phyloP scores from a whole-genome alignment of 2,329 filamentous ascomycete genomes.

The Fusarium circinatum region DNA sequence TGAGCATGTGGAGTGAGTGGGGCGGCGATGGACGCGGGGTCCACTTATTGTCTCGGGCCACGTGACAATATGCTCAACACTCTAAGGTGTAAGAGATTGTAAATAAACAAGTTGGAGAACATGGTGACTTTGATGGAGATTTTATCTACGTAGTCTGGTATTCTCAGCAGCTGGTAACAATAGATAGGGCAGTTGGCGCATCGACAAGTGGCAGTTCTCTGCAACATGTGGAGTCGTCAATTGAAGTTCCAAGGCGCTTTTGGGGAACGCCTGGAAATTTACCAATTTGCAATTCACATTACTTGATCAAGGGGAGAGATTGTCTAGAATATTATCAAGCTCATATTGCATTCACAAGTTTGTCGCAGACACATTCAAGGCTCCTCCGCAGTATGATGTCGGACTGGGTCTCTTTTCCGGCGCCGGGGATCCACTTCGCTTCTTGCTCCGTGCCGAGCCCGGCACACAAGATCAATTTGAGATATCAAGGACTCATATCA shows the following conservation, averaged over 20 bases:
- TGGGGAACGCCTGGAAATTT: fast-evolving
- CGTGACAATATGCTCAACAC: neutral
- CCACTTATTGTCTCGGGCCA: neutral
- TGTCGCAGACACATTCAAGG: neutral
- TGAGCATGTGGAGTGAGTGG: fast-evolving
- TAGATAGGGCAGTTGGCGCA: neutral
- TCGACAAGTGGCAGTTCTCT: fast-evolving
- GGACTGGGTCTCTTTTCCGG: neutral
- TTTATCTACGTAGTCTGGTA: fast-evolving
- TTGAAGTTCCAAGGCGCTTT: neutral
- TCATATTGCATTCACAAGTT: neutral
- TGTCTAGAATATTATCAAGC: fast-evolving
- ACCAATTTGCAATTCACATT: no score
- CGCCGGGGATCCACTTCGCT: neutral
- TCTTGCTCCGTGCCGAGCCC: neutral
- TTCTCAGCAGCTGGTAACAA: fast-evolving
- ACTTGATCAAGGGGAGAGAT: fast-evolving
- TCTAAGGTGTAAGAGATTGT: neutral
- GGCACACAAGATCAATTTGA: neutral
- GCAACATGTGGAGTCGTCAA: fast-evolving
- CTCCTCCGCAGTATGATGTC: neutral
- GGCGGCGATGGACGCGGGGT: fast-evolving
- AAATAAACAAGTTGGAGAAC: fast-evolving
- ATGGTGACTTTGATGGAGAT: fast-evolving
- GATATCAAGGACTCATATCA: neutral